A percentile compares a stretch with the other conserved stretches of the same genome.
These are phyloP conservation scores for Asparagopsis taxiformis DNA, from an alignment of 31 red algal genomes.

Conservation along the genomic window DNA sequence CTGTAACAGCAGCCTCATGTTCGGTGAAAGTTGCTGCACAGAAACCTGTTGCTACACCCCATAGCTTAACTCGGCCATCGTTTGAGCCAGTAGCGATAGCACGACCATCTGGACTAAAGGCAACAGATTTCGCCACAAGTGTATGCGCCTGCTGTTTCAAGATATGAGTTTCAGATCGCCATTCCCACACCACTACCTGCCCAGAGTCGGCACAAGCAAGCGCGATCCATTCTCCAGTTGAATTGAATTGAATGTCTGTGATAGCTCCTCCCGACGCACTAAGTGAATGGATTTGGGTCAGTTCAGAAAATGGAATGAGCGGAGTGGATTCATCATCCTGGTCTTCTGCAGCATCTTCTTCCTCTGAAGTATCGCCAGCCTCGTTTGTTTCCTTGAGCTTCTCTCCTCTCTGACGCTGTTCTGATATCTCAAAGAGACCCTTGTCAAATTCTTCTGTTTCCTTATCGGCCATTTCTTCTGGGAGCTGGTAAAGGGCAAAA, in stretches of 20 bases:
- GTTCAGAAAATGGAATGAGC: constrained; percentile 41
- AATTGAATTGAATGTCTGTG: constrained; percentile 45
- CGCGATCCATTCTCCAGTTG: constrained; percentile 88
- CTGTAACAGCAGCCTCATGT: constrained; percentile 66
- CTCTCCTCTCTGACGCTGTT: background rate
- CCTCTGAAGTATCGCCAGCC: constrained; percentile 8
- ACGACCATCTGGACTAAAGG: constrained; percentile 85
- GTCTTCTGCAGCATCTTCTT: constrained; percentile 13
- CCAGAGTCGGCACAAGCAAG: constrained; percentile 56
- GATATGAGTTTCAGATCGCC: constrained; percentile 91
- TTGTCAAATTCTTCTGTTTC: constrained; percentile 60
- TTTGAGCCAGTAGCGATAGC: constrained; percentile 79
- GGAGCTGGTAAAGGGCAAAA: constrained; percentile 69
- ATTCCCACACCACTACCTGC: constrained; percentile 92
- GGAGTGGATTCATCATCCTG: constrained; percentile 9
- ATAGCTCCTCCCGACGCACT: constrained; percentile 48
- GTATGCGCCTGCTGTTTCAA: constrained; percentile 92
- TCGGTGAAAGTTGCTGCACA: constrained; percentile 85
- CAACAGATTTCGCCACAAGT: constrained; percentile 54
- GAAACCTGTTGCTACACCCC: constrained; percentile 79
- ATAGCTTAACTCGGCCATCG: constrained; percentile 92
- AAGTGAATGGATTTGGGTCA: constrained; percentile 65
- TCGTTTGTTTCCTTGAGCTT: background rate
- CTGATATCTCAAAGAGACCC: constrained; percentile 47
- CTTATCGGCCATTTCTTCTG: constrained; percentile 55